phyloP scores from a whole-genome alignment of 2,329 filamentous ascomycete genomes.

The Hymenoscyphus infarciens region DNA sequence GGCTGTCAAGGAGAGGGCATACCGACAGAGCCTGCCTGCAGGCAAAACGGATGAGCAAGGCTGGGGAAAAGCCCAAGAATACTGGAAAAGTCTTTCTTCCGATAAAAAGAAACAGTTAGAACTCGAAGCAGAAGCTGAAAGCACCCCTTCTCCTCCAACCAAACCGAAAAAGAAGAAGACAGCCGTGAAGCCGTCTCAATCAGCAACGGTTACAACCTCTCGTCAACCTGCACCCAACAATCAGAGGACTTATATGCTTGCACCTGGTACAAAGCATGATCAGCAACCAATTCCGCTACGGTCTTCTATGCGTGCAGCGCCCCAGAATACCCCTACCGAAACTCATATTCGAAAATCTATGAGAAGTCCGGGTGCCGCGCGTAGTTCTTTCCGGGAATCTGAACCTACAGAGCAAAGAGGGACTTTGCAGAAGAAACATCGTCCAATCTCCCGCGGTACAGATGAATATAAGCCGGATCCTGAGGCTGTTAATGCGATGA shows the following conservation, averaged over 20 bases:
- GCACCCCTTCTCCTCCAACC: constrained; percentile 31
- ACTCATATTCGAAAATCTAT: constrained; percentile 34
- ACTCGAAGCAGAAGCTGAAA: constrained; percentile 46
- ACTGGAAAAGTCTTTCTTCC: constrained; percentile 63
- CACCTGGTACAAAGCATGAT: constrained; percentile 32
- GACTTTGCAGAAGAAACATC: constrained; percentile 37
- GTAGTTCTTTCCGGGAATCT: constrained; percentile 26
- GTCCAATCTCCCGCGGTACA: constrained; percentile 31
- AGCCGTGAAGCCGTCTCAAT: constrained; percentile 12
- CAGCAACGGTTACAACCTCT: constrained; percentile 17
- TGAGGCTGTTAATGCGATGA: constrained; percentile 24
- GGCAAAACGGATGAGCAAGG: constrained; percentile 26
- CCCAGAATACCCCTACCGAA: constrained; percentile 22
- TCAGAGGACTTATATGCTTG: constrained; percentile 41
- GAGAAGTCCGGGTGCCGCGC: constrained; percentile 26
- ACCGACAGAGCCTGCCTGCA: constrained; percentile 21
- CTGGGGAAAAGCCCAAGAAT: constrained; percentile 66
- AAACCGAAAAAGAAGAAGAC: constrained; percentile 31
- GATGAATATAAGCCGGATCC: constrained; percentile 19
- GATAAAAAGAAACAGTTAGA: constrained; percentile 59
- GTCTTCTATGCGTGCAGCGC: constrained; percentile 45
- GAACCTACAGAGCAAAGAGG: constrained; percentile 24
- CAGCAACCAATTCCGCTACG: constrained; percentile 39
- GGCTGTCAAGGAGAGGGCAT: constrained; percentile 27
- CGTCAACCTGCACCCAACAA: constrained; percentile 28